Evolutionary conservation across 805 yeast species (phyloP).

Genomic region (Danielozyma ontarioensis): DNA sequence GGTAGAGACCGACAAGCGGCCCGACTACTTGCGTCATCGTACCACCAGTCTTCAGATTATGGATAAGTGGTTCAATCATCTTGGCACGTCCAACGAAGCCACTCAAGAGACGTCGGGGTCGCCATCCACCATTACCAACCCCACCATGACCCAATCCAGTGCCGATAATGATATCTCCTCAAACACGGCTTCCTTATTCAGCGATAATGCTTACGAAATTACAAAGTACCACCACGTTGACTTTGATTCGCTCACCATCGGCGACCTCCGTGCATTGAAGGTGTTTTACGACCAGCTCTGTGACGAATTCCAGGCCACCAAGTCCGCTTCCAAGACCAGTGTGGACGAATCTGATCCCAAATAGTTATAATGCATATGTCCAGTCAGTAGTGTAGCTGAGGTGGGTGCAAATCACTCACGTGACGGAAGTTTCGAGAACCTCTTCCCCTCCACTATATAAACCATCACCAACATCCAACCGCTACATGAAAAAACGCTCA

Average conservation of each 20-base stretch:
- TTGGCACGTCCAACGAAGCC: slow-evolving; percentile 12
- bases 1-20: slow-evolving; percentile 24
- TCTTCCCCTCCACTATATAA: too few species aligned
- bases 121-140: slow-evolving; percentile 4
- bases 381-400: too few species aligned
- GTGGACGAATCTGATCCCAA: too few species aligned
- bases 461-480: too few species aligned
- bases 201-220: slow-evolving; percentile 18
- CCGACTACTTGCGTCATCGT: slow-evolving; percentile 25
- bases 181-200: slow-evolving; percentile 18
- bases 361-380: too few species aligned
- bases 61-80: slow-evolving; percentile 40
- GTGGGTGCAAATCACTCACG: too few species aligned
- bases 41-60: slow-evolving; percentile 37
- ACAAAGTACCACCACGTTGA: slow-evolving; percentile 29
- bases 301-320: slow-evolving; percentile 11
- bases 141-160: slow-evolving; percentile 3
- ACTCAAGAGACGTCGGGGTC: slow-evolving; percentile 1
- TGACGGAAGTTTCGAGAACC: too few species aligned
- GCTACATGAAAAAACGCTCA: too few species aligned
- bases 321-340: slow-evolving; percentile 10
- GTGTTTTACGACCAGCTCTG: slow-evolving; percentile 35
- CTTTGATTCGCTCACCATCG: slow-evolving; percentile 31
- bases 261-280: slow-evolving; percentile 30
- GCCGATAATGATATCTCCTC: slow-evolving; percentile 7